Evolutionary conservation across 2,329 filamentous ascomycete genomes (phyloP).

Genomic region (Paecilomyces variotii): DNA sequence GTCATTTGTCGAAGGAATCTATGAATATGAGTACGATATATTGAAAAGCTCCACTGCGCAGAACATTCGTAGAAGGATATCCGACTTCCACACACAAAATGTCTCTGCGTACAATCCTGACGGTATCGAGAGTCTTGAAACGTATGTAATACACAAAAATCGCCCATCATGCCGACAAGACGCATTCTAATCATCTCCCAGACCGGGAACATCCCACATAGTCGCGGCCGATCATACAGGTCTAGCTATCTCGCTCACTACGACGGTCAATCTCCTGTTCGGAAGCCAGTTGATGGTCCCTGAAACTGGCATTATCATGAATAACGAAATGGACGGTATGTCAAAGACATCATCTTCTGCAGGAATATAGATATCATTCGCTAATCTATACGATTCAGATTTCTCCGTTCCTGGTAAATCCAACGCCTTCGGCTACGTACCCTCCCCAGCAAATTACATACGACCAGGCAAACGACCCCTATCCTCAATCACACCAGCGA

Average conservation of each 20-base stretch:
- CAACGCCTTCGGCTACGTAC: conserved; percentile 81
- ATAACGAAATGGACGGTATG: conserved; percentile 49
- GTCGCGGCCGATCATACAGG: conserved; percentile 63
- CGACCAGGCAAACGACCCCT: conserved; percentile 72
- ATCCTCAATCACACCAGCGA: conserved; percentile 72
- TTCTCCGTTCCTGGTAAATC: conserved; percentile 72
- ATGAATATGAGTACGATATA: conserved; percentile 59
- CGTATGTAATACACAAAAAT: conserved; percentile 24
- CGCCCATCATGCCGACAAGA: not conserved
- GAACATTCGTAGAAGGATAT: conserved; percentile 58
- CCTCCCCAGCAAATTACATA: conserved; percentile 73
- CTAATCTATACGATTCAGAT: conserved; percentile 42
- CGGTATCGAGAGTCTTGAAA: conserved; percentile 58
- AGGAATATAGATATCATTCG: not conserved
- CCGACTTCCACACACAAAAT: conserved; percentile 62
- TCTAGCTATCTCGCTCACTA: conserved; percentile 72
- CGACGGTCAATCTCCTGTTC: conserved; percentile 81
- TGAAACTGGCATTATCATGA: conserved; percentile 72
- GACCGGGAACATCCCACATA: conserved; percentile 45
- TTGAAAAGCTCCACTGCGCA: conserved; percentile 53
- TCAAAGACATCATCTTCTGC: not conserved
- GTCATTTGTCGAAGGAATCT: conserved; percentile 57
- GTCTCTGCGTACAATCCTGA: conserved; percentile 66
- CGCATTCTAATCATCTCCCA: conserved; percentile 8
- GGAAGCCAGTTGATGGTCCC: conserved; percentile 73